Conservation (phyloP, 129 eudicot genomes). For the Pulicaria dysenterica region DNA sequence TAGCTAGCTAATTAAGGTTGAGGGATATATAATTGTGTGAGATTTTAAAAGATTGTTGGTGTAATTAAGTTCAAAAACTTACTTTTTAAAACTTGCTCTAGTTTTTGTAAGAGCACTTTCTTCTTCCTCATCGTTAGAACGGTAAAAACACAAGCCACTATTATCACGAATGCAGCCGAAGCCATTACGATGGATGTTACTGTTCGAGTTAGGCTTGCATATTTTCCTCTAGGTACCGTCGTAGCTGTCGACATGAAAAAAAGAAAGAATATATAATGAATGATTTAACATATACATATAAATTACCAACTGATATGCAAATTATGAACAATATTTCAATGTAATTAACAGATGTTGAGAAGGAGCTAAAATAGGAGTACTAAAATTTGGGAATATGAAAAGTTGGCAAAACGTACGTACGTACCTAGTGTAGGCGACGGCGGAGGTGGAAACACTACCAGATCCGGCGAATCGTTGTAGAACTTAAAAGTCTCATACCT, state of each 20-base stretch:
- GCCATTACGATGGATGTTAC: conserved; percentile 1
- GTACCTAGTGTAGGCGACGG: neutral
- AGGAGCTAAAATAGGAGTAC: too few species aligned
- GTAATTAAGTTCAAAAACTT: neutral
- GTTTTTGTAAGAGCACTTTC: too few species aligned
- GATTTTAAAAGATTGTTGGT: too few species aligned
- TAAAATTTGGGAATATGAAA: too few species aligned
- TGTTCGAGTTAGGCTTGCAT: neutral
- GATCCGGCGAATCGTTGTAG: neutral
- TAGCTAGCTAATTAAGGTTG: too few species aligned
- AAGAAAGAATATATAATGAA: too few species aligned
- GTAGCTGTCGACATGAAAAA: neutral
- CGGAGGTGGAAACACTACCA: neutral
- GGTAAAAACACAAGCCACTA: neutral
- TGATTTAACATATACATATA: too few species aligned
- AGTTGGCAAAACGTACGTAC: too few species aligned
- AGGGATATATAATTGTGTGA: too few species aligned
- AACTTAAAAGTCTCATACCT: conserved; percentile 5
- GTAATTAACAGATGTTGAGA: too few species aligned
- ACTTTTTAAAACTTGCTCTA: neutral
- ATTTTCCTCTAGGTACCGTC: neutral
- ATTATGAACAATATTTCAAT: too few species aligned
- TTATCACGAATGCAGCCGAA: neutral
- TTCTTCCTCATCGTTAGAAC: neutral
- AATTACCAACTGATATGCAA: too few species aligned